phyloP scores from a whole-genome alignment of 805 yeast species.

The Sugiyamaella floridensis region DNA sequence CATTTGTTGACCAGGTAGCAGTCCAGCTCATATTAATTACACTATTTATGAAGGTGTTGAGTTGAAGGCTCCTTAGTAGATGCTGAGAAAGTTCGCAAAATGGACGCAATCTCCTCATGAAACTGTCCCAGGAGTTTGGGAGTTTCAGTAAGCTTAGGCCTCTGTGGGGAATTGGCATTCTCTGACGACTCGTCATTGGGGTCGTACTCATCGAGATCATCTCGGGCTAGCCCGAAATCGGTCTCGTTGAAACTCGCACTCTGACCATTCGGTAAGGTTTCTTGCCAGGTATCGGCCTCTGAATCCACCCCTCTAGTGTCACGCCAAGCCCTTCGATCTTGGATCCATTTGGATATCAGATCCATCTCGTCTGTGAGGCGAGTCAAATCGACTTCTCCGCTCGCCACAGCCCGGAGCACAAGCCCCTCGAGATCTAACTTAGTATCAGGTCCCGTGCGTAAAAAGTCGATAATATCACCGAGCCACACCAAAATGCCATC shows the following conservation, averaged over 20 bases:
- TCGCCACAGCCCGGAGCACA: conserved; percentile 14
- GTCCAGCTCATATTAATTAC: no score
- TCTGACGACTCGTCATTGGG: conserved; percentile 28
- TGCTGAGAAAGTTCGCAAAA: conserved; percentile 1
- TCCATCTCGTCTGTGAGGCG: conserved; percentile 36
- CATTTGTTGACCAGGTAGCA: no score
- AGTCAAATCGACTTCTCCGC: conserved; percentile 19
- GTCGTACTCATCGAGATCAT: conserved; percentile 38
- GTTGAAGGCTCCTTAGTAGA: not conserved
- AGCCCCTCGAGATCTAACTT: conserved; percentile 38
- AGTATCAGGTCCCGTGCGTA: conserved; percentile 50
- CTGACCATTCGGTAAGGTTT: conserved; percentile 36
- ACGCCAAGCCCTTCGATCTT: conserved; percentile 31
- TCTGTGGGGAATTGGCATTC: conserved; percentile 15
- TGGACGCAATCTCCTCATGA: conserved; percentile 11
- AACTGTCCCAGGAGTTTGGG: conserved; percentile 25
- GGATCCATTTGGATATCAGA: conserved; percentile 33
- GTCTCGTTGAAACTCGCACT: conserved; percentile 32
- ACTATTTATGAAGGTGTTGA: no score
- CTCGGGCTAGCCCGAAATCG: conserved; percentile 45
- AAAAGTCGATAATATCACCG: conserved; percentile 52
- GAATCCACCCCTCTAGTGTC: conserved; percentile 21
- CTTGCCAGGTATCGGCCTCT: conserved; percentile 37
- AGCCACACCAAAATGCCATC: conserved; percentile 70
- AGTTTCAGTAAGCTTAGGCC: conserved; percentile 27